Base-by-base conservation (phyloP, 805 yeast species). In the Candida dajiaensis region DNA sequence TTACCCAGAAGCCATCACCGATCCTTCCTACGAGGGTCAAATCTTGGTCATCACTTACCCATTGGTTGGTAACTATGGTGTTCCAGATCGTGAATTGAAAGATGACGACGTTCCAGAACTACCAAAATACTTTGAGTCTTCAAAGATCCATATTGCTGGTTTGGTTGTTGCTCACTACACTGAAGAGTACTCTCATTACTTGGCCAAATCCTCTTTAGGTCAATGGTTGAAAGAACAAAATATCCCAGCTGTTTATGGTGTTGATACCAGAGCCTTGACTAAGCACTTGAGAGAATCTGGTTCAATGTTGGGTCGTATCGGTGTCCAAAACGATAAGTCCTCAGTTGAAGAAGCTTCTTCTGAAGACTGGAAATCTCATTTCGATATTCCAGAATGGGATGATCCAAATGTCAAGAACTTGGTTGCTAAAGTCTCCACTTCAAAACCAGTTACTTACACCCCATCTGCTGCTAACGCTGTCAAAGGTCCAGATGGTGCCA, bases 21-120 rank as follows among this genome's bases (percentile, higher is more conserved):
- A 94, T 70, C 99, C 99, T 50, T 94, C 98, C 40, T 94, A 94
- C 70, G 90, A 87, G 64, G 99, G 99, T 53, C 99, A 94, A 72
- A 92, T 94, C 63, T 73, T 94, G 66, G 97, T 94, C 53, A 86
- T 94, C 69, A 94, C 99, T 45, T 94, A 83, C 68, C 99, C 99
- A 23, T 76, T 94, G 59, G 96, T 94, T 43, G 99, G 99, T 66
- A 94, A 94, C 75, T 94, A 94, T 69, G 99, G 99, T 81, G 99
- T 94, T 47, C 99, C 99, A 51, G 96, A 89, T 67, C 83, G 92
- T 59, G 72, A 79, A 51, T 70, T 77, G 61, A 74, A 73, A 66
- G 95, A 88, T 62, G 95, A 85, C 47, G 71, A 83, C 53, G 80
- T 84, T 45, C 80, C 83, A 41, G 75, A 77, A 46, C 68, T 94